These are phyloP conservation scores for Leptographium procerum DNA, from an alignment of 2,329 filamentous ascomycete genomes.

Conservation along the genomic window DNA sequence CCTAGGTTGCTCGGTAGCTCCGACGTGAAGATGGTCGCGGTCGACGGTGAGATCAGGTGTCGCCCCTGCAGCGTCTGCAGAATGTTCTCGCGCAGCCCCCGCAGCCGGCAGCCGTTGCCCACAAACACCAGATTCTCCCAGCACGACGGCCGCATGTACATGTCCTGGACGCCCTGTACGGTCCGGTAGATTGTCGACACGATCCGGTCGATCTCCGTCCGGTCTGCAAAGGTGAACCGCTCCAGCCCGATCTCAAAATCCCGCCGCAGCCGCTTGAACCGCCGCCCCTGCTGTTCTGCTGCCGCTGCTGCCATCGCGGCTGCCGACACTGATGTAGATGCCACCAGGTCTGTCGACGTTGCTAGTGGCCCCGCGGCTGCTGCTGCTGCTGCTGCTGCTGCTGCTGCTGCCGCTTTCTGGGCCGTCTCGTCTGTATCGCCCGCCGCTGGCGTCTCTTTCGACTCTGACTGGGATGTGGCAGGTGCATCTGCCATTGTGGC, in stretches of 20 bases:
- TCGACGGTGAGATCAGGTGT: slow-evolving; percentile 83
- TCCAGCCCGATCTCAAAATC: slow-evolving; percentile 71
- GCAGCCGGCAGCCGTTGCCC: slow-evolving; percentile 65
- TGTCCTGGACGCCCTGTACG: slow-evolving; percentile 71
- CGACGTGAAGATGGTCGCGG: slow-evolving; percentile 92
- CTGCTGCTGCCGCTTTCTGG: neutral
- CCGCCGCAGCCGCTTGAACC: slow-evolving; percentile 31
- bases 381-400: neutral
- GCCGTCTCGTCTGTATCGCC: neutral
- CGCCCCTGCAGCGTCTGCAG: slow-evolving; percentile 67
- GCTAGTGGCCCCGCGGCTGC: neutral
- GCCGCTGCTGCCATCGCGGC: slow-evolving; percentile 9
- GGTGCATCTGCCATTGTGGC: slow-evolving; percentile 7
- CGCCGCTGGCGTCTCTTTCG: neutral
- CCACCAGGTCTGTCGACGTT: neutral
- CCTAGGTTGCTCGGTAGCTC: slow-evolving; percentile 90
- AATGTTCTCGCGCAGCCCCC: slow-evolving; percentile 82
- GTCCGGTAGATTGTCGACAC: slow-evolving; percentile 74
- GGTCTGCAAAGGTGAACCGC: slow-evolving; percentile 58
- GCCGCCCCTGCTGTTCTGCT: slow-evolving; percentile 11
- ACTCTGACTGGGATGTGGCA: neutral
- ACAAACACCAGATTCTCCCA: slow-evolving; percentile 92
- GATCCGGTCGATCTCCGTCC: slow-evolving; percentile 69
- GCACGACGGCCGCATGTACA: slow-evolving; percentile 70
- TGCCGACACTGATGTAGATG: neutral